Conservation (phyloP, 345 rosid species). For the Camelina laxa region DNA sequence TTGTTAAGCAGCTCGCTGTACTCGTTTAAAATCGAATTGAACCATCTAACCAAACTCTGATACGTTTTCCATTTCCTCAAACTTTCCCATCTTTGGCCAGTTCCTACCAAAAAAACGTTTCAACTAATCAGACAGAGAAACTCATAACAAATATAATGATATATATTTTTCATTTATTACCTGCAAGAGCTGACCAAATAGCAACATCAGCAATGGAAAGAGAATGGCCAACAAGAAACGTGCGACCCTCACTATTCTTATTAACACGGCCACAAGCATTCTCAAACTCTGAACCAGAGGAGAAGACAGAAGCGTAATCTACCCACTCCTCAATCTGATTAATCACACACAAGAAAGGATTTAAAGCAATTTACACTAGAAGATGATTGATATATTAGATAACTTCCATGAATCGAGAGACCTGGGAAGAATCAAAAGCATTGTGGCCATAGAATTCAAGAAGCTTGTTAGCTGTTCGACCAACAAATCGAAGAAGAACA, state of each 20-base stretch:
- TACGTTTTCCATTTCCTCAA: slow-evolving; percentile 90
- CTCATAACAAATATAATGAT: too few relatives aligned
- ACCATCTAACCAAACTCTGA: slow-evolving; percentile 82
- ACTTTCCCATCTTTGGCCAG: slow-evolving; percentile 92
- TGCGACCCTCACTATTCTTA: slow-evolving; percentile 52
- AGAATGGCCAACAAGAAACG: slow-evolving; percentile 71
- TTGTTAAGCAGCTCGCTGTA: slow-evolving; percentile 59
- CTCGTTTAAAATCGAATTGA: slow-evolving; percentile 69
- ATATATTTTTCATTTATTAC: too few relatives aligned
- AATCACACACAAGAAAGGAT: not conserved
- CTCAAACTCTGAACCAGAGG: slow-evolving; percentile 84
- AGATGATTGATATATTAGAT: not conserved
- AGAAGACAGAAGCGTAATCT: slow-evolving; percentile 68
- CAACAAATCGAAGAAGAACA: slow-evolving; percentile 69
- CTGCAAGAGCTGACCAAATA: slow-evolving; percentile 86
- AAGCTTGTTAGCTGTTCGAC: slow-evolving; percentile 49
- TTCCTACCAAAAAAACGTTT: slow-evolving; percentile 56
- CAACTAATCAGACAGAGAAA: not conserved
- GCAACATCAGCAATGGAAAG: slow-evolving; percentile 86
- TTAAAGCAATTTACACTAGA: not conserved
- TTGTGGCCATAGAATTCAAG: slow-evolving; percentile 57
- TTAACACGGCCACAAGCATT: slow-evolving; percentile 67
- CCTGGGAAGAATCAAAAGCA: slow-evolving; percentile 65
- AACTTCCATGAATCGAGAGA: slow-evolving; percentile 8
- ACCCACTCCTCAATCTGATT: slow-evolving; percentile 87